phyloP scores from a whole-genome alignment of 1,139 yeast species.

The Scheffersomyces quercinus region DNA sequence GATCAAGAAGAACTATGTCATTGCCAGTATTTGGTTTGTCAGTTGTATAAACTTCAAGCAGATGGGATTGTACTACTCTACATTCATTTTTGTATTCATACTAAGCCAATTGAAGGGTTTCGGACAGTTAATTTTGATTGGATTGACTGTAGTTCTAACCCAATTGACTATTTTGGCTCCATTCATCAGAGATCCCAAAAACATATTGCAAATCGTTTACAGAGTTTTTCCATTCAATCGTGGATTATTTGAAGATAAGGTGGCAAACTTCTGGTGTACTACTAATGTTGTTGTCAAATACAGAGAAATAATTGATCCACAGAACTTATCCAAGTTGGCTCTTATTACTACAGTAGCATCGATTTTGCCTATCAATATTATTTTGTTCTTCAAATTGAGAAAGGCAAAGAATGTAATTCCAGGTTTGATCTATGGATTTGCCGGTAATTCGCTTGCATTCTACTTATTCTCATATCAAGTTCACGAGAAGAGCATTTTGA shows the following conservation, averaged over 20 bases:
- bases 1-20: constrained; percentile 58
- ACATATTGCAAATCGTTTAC: constrained; percentile 39
- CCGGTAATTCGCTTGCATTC: constrained; percentile 85
- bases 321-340: constrained; percentile 63
- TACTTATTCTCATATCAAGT: constrained; percentile 92
- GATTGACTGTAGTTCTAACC: constrained; percentile 59
- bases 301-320: constrained; percentile 52
- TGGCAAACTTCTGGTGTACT: constrained; percentile 96
- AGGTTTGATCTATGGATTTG: constrained; percentile 62
- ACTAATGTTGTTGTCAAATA: constrained; percentile 77
- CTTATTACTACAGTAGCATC: constrained; percentile 64
- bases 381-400: constrained; percentile 20
- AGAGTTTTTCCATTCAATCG: constrained; percentile 90
- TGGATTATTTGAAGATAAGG: constrained; percentile 97
- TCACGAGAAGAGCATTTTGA: constrained; percentile 83
- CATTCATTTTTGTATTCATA: constrained; percentile 78
- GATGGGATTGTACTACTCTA: constrained; percentile 93
- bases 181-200: constrained; percentile 34
- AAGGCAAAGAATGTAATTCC: constrained; percentile 16
- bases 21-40: constrained; percentile 82
- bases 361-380: constrained; percentile 52
- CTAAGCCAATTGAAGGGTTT: constrained; percentile 38
- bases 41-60: constrained; percentile 84
- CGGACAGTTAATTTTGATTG: constrained; percentile 58
- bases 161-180: constrained; percentile 61